Evolutionary conservation across 2,329 filamentous ascomycete genomes (phyloP), one percentile per base, ranked within the genome.

Genomic region (Fusarium sp.): DNA sequence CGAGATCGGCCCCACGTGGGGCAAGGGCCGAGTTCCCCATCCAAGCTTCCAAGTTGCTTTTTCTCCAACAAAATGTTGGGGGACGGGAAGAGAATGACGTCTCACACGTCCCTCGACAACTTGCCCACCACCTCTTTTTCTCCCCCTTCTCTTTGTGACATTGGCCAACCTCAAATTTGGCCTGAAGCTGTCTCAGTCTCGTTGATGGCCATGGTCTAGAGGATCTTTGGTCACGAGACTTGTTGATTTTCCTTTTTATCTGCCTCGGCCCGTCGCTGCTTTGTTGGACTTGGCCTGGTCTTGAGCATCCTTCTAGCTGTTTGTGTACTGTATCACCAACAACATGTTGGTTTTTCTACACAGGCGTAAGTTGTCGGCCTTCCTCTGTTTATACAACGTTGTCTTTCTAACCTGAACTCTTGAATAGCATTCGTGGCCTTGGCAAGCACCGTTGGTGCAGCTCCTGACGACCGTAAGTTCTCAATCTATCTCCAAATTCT

Each of bases 381-480:
- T 54, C 40, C 39, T 15, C 10, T 40, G 10, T 5, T 3, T 37
- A 9, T 12, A 63, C 30, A 40, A 43, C 47, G 27, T 15, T 7
- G n/a, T 37, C 15, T 51, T 59, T 39, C 64, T 72, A 52, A 72
- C 61, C 10, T n/a, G n/a, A n/a, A 15, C 27, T 30, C 43, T 37
- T 40, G 7, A 55, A 18, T 51, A 82, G 78, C 78, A 68, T 82
- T 81, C 68, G 77, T 77, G 73, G 71, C 74, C 31, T 70, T 81
- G 54, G 76, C 80, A 39, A 62, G 60, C 39, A 73, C 50, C 48
- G 55, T 80, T 18, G 80, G 79, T 31, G 78, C 79, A 27, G 80
- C 81, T 16, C 68, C 81, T 39, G 81, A 82, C 60, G 81, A 83
- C 74, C 74, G 81, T 82, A 56, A 74, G 79, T 39, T 39, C 40